A percentile compares a stretch with the other conserved stretches of the same genome.
phyloP scores from a whole-genome alignment of 2,329 filamentous ascomycete genomes.

The Teratosphaeria pseudoeucalypti region DNA sequence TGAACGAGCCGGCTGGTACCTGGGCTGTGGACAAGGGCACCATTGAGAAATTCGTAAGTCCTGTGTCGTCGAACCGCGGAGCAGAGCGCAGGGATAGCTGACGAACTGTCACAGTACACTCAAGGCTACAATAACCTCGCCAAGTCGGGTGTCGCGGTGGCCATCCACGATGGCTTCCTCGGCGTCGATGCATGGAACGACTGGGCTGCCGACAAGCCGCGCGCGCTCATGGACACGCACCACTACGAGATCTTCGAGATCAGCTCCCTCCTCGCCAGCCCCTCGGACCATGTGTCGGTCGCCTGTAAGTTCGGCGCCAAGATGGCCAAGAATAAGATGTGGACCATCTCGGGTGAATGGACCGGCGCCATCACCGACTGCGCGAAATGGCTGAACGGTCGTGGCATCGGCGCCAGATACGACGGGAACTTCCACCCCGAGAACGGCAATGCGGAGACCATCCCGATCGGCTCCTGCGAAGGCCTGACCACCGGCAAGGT shows the following conservation, averaged over 20 bases:
- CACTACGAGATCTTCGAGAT: conserved; percentile 37
- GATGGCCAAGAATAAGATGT: conserved; percentile 37
- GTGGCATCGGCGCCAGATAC: conserved; percentile 36
- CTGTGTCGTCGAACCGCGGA: neutral
- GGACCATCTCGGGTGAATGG: conserved; percentile 39
- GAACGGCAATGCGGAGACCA: conserved; percentile 24
- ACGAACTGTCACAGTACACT: neutral
- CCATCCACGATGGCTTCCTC: conserved; percentile 39
- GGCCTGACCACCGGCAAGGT: conserved; percentile 37
- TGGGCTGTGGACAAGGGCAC: conserved; percentile 30
- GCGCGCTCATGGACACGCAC: conserved; percentile 37
- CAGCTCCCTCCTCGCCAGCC: neutral
- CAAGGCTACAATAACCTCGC: conserved; percentile 37
- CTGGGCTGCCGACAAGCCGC: conserved; percentile 34
- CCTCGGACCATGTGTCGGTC: conserved; percentile 28
- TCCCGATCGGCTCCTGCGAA: conserved; percentile 32
- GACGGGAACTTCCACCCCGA: conserved; percentile 29
- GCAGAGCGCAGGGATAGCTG: neutral
- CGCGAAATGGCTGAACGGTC: conserved; percentile 37
- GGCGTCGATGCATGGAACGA: conserved; percentile 35
- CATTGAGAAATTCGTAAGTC: conserved; percentile 29
- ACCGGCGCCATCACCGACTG: conserved; percentile 32
- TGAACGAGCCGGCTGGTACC: conserved; percentile 38
- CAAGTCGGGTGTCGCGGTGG: conserved; percentile 31
- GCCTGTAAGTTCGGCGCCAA: conserved; percentile 36